Conservation (phyloP, 1,139 yeast species). For the Lodderomyces parapsilosis region DNA sequence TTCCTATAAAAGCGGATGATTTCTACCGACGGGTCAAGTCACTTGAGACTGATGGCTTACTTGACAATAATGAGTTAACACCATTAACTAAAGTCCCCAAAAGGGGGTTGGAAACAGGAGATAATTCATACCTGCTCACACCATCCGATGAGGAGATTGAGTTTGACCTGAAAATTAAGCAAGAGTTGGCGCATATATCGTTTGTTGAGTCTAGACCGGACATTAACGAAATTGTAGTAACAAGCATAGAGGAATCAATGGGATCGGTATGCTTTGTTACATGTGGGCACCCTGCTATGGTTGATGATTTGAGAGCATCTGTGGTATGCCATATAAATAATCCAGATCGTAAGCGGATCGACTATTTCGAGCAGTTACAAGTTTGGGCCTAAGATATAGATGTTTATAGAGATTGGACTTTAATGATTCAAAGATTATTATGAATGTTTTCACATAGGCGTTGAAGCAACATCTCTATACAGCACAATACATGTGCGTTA, state of each 20-base stretch:
- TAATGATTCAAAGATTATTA: neutral
- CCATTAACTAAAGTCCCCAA: neutral
- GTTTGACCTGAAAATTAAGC: constrained; percentile 10
- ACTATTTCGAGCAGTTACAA: constrained; percentile 47
- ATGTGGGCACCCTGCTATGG: constrained; percentile 51
- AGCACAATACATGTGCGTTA: too few species aligned
- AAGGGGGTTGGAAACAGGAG: neutral
- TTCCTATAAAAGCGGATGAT: constrained; percentile 6
- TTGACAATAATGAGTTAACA: neutral
- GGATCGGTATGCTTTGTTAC: constrained; percentile 46
- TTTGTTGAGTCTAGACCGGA: constrained; percentile 49
- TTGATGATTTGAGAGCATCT: constrained; percentile 45
- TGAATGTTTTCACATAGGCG: too few species aligned
- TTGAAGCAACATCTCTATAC: too few species aligned
- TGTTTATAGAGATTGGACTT: neutral
- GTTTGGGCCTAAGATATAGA: constrained; percentile 33
- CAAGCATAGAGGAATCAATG: constrained; percentile 33
- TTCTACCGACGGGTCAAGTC: neutral
- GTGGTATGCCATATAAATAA: constrained; percentile 29
- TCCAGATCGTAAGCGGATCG: constrained; percentile 36
- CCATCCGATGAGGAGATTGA: neutral
- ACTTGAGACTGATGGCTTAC: neutral
- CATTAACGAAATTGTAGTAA: constrained; percentile 32
- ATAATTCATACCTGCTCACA: neutral
- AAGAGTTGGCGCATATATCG: constrained; percentile 28